Conservation (phyloP, 2,329 filamentous ascomycete species). For the Pleurostoma richardsiae region DNA sequence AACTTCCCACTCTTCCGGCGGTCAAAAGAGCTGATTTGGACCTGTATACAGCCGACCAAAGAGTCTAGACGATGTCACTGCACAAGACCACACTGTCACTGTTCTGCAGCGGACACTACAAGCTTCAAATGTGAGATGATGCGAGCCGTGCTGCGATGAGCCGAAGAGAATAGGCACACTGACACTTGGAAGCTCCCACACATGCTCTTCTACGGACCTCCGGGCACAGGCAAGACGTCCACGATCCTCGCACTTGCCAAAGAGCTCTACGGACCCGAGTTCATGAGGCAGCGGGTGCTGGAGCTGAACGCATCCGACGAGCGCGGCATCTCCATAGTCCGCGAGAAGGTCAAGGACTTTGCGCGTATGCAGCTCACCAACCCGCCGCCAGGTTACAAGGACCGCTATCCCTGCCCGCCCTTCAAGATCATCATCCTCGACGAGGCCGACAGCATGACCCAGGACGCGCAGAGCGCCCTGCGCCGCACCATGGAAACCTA, state of each 20-base stretch:
- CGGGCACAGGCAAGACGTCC: constrained; percentile 95
- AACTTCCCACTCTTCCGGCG: constrained; percentile 2
- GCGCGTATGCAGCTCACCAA: constrained; percentile 91
- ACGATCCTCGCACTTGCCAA: constrained; percentile 96
- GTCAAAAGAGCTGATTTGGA: too few relatives aligned
- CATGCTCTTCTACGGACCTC: constrained; percentile 98
- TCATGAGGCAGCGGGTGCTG: constrained; percentile 90
- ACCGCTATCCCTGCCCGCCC: constrained; percentile 83
- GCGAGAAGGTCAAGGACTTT: constrained; percentile 98
- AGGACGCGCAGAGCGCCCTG: constrained; percentile 91
- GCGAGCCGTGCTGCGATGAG: not conserved
- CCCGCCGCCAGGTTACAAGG: constrained; percentile 62
- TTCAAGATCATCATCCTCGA: constrained; percentile 99
- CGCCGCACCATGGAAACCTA: constrained; percentile 98
- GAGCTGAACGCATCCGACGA: constrained; percentile 99
- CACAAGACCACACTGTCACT: constrained; percentile 94
- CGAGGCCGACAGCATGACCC: constrained; percentile 98
- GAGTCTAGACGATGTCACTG: constrained; percentile 88
- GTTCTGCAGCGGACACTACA: constrained; percentile 90
- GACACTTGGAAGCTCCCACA: constrained; percentile 68
- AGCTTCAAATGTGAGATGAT: constrained; percentile 70
- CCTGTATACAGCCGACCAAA: constrained; percentile 72
- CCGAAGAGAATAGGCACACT: not conserved
- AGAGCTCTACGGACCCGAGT: constrained; percentile 92
- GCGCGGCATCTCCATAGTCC: constrained; percentile 93